Percentiles rank a stretch among this genome's conserved stretches.
Evolutionary conservation across 768 basidiomycete species (phyloP).

Genomic region (Lactarius akahatsu): DNA sequence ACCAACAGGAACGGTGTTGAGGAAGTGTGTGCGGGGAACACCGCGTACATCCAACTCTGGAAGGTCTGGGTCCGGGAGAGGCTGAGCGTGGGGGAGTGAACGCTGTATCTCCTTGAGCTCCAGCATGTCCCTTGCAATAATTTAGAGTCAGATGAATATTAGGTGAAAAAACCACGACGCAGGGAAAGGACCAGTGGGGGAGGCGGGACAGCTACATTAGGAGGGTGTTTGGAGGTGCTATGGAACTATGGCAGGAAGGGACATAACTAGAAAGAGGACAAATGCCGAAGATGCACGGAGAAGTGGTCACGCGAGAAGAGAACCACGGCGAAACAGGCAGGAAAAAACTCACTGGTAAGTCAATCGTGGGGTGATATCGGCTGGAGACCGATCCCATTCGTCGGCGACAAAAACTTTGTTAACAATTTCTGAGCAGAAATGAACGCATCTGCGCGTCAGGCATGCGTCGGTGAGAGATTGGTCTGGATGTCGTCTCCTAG

Average conservation of each 20-base stretch:
- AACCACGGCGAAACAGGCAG: not conserved
- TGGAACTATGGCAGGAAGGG: not conserved
- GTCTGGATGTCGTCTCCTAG: not conserved
- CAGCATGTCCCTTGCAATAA: conserved; percentile 27
- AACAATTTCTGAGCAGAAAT: conserved; percentile 53
- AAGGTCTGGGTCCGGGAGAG: conserved; percentile 22
- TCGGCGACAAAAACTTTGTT: conserved; percentile 67
- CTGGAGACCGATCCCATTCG: conserved; percentile 78
- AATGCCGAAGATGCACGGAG: not conserved
- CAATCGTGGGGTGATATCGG: conserved; percentile 58
- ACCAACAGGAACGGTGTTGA: conserved; percentile 26
- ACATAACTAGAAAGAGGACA: not conserved
- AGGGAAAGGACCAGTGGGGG: not conserved
- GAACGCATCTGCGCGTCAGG: conserved; percentile 53
- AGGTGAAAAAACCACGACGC: conserved; percentile 5
- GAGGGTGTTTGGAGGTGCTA: not conserved
- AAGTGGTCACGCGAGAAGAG: not conserved
- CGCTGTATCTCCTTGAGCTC: conserved; percentile 31
- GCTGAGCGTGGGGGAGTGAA: conserved; percentile 30
- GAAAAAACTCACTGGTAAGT: conserved; percentile 62
- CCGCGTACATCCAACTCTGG: conserved; percentile 19
- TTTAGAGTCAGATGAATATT: conserved; percentile 12
- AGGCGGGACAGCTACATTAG: not conserved
- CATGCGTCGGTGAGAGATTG: conserved; percentile 16
- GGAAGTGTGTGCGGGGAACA: conserved; percentile 26